Conservation (phyloP, 129 eudicot species). For the sunflower (Helianthus annuus) region DNA sequence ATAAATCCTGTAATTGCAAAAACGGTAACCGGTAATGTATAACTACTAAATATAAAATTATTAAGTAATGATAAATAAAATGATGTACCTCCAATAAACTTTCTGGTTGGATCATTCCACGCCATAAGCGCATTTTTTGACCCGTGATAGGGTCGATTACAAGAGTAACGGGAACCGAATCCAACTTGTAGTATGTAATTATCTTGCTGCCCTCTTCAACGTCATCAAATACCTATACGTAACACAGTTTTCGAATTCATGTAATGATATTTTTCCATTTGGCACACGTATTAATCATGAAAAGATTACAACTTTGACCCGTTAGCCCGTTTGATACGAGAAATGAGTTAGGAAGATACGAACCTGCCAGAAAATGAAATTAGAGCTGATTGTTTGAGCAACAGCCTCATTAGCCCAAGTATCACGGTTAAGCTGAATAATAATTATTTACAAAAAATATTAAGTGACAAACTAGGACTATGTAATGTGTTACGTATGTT, state of each 20-base stretch:
- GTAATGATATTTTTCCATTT: not conserved
- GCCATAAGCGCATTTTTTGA: constrained; percentile 95
- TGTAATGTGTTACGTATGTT: not conserved
- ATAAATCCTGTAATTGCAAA: constrained; percentile 54
- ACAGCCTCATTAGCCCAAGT: constrained; percentile 98
- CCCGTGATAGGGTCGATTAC: constrained; percentile 93
- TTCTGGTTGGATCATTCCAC: constrained; percentile 93
- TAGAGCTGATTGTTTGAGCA: constrained; percentile 71
- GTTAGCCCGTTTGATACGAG: not conserved
- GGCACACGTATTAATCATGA: not conserved
- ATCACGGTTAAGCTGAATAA: constrained; percentile 83
- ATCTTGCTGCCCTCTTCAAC: constrained; percentile 90
- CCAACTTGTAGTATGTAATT: constrained; percentile 78
- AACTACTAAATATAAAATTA: not conserved
- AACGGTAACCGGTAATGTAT: not conserved
- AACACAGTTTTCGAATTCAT: not conserved
- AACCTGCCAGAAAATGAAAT: constrained; percentile 96
- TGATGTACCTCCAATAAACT: constrained; percentile 70
- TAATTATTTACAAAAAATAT: constrained; percentile 11
- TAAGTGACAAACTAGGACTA: constrained; percentile 5
- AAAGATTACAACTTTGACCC: not conserved
- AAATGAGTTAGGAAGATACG: constrained; percentile 5
- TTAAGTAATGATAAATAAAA: not conserved
- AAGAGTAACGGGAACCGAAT: constrained; percentile 66
- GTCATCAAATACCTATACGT: constrained; percentile 66